Evolutionary conservation across 345 rosid species (phyloP), one percentile per base, ranked within the genome.

Genomic region (Heritiera fomes): DNA sequence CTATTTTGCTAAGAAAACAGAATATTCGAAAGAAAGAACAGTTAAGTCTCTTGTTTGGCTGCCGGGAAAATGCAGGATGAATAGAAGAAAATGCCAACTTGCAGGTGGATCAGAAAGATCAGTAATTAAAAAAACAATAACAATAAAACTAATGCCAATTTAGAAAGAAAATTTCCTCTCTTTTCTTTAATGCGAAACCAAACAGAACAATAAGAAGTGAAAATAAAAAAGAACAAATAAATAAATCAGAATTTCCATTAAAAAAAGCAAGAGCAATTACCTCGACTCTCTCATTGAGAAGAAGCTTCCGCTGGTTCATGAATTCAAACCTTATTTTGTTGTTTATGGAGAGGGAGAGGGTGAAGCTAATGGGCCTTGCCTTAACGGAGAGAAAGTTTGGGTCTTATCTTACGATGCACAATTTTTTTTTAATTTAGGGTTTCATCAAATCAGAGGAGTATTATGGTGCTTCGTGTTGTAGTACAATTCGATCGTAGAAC

Each of bases 301-400:
- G 82, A 63, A 85, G 84, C 86, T 85, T 85, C 79, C 70, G 77
- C 76, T 23, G 81, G 73, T 86, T 84, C 86, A 86, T 86, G 55
- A 61, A 53, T 73, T 73, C 76, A 38, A 73, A 34, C 2, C 2
- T 50, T 47, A 1, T 7, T 46, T 28, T 23, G 43, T 41, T 12
- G 40, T 12, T 8, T 12, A 1, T 34, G 38, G 38, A 34, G 38
- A 34, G 38, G 38, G 38, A 34, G 38, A 34, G 38, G 38, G 18
- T 0, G 41, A 3, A 61, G 17, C 40, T 30, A 61, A 1, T 30
- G 66, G 41, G 41, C 28, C 30, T 49, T 30, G 20, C 17, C 53
- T 72, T 52, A 34, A 53, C 47, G 2, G 75, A 23, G 6, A 17
- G 62, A 40, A 53, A 11, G 0, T 73, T 18, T 55, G 47, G 18